Evolutionary conservation across 306 rosid species (phyloP).

Genomic region (Vicia sativa): DNA sequence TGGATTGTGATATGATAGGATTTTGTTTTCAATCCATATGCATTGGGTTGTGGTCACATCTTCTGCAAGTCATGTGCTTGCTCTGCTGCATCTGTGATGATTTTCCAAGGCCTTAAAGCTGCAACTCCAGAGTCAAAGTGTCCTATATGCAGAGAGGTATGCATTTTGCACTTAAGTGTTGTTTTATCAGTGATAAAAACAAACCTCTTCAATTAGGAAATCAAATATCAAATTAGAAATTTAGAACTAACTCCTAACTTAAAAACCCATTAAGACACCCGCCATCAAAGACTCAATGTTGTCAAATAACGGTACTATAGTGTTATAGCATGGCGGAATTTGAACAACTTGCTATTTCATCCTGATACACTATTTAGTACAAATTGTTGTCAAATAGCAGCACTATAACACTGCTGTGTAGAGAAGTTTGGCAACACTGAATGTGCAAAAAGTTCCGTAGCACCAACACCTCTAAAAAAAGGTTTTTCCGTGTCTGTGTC

Average conservation of each 20-base stretch:
- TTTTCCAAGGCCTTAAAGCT: slow-evolving; percentile 74
- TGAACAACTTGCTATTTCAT: no score
- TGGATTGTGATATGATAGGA: slow-evolving; percentile 56
- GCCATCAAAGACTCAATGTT: neutral
- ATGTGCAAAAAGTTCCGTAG: no score
- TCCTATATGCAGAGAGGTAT: slow-evolving; percentile 95
- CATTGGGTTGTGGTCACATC: slow-evolving; percentile 87
- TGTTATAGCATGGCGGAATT: no score
- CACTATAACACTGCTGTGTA: no score
- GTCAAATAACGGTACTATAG: no score
- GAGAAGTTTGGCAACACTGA: no score
- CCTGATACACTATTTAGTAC: no score
- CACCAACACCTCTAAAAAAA: no score
- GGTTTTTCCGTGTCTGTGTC: no score
- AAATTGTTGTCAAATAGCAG: no score
- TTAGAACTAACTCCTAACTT: neutral
- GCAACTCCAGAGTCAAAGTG: slow-evolving; percentile 69
- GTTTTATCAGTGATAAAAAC: no score
- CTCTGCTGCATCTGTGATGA: slow-evolving; percentile 80
- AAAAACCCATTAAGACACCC: neutral
- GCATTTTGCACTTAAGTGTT: slow-evolving; percentile 23
- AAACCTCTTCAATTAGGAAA: neutral
- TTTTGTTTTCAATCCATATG: slow-evolving; percentile 73
- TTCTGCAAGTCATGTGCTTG: slow-evolving; percentile 95
- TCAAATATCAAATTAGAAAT: neutral